Evolutionary conservation across 345 rosid genomes (phyloP).

Genomic region (Salix arbutifolia): DNA sequence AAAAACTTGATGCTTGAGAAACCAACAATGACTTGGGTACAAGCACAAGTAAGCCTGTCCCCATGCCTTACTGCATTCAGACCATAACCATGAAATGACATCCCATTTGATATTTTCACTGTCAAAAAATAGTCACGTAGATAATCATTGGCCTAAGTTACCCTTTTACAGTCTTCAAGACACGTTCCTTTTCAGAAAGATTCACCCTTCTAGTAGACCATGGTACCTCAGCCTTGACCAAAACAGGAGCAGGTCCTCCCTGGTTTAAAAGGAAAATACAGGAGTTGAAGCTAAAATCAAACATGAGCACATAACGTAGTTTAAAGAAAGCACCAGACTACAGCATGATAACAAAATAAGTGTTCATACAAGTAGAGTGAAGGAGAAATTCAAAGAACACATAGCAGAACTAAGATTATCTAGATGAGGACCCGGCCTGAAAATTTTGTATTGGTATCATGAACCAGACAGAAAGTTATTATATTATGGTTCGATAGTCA

Average conservation of each 20-base stretch:
- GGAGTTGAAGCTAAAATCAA: constrained; percentile 5
- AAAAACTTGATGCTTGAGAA: too few relatives aligned
- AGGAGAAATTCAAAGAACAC: not conserved
- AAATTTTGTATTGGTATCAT: too few relatives aligned
- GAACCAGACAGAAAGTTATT: too few relatives aligned
- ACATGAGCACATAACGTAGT: not conserved
- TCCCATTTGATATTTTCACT: not conserved
- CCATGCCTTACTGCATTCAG: not conserved
- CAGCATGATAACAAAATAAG: not conserved
- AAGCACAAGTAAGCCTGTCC: not conserved
- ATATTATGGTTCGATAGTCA: too few relatives aligned
- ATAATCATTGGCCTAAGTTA: constrained; percentile 25
- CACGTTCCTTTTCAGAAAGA: constrained; percentile 78
- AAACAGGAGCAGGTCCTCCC: constrained; percentile 65
- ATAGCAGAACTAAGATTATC: too few relatives aligned
- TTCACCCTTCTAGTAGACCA: constrained; percentile 80
- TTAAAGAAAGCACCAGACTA: not conserved
- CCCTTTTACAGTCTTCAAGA: constrained; percentile 89
- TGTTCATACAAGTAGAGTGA: not conserved
- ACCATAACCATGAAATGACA: not conserved
- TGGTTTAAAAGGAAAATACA: constrained; percentile 26
- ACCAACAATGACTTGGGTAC: not conserved
- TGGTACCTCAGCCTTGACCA: constrained; percentile 85
- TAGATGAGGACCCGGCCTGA: too few relatives aligned
- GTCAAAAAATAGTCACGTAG: not conserved